Evolutionary conservation across 2,329 filamentous ascomycete species (phyloP).

Genomic region (Neofusicoccum kwambonambiense): DNA sequence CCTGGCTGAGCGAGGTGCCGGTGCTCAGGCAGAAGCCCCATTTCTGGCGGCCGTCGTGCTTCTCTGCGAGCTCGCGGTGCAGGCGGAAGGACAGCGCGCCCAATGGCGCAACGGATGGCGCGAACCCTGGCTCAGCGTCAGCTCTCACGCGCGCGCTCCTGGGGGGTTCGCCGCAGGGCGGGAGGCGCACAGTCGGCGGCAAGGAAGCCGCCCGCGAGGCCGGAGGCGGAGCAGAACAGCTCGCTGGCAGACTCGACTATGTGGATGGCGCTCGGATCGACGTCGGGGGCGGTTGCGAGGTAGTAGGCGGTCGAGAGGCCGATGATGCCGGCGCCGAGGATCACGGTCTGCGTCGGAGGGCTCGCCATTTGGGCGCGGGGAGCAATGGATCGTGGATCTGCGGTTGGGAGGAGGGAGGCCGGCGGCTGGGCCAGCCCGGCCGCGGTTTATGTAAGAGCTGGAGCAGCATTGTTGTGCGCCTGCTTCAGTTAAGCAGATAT

Average conservation of each 20-base stretch:
- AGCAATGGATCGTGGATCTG: background rate
- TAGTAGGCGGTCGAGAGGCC: constrained; percentile 59
- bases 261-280: constrained; percentile 50
- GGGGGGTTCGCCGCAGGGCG: background rate
- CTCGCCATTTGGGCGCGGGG: background rate
- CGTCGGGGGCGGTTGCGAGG: constrained; percentile 50
- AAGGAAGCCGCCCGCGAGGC: constrained; percentile 71
- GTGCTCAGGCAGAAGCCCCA: constrained; percentile 63
- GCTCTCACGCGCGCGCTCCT: background rate
- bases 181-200: constrained; percentile 61
- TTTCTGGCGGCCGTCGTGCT: constrained; percentile 55
- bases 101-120: constrained; percentile 55
- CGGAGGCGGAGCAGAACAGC: constrained; percentile 72
- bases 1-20: constrained; percentile 55
- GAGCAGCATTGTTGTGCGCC: constrained; percentile 10
- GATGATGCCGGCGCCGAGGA: constrained; percentile 47
- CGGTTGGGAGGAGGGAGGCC: background rate
- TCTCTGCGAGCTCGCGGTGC: constrained; percentile 60
- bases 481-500: constrained; percentile 9
- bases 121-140: constrained; percentile 50
- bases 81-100: constrained; percentile 68
- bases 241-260: constrained; percentile 57
- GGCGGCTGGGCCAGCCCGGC: background rate
- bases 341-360: constrained; percentile 29
- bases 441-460: constrained; percentile 6